phyloP scores from a whole-genome alignment of 2,329 filamentous ascomycete species.

The Neobulgaria alba region DNA sequence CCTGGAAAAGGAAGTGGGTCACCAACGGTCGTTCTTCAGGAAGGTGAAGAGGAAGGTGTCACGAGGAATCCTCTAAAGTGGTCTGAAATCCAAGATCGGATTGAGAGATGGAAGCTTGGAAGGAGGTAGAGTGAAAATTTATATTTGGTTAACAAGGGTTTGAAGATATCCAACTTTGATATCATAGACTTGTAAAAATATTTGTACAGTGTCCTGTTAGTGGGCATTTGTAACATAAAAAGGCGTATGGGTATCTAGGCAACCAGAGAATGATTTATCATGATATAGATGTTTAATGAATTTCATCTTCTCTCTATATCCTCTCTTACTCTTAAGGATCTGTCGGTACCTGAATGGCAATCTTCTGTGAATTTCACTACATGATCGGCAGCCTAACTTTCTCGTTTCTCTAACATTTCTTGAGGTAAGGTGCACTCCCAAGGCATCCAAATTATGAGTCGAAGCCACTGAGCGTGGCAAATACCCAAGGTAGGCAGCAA shows the following conservation, averaged over 20 bases:
- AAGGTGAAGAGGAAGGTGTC: slow-evolving; percentile 63
- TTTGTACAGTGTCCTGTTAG: background rate
- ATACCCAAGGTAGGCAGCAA: too few species aligned
- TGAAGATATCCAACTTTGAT: background rate
- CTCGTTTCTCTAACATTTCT: too few species aligned
- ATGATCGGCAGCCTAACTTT: too few species aligned
- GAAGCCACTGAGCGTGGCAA: too few species aligned
- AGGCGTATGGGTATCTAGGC: background rate
- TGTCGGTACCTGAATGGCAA: too few species aligned
- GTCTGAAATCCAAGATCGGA: slow-evolving; percentile 83
- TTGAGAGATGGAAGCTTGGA: slow-evolving; percentile 76
- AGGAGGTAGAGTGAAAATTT: slow-evolving; percentile 45
- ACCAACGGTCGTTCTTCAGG: slow-evolving; percentile 90
- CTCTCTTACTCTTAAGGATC: too few species aligned
- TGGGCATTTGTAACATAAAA: background rate
- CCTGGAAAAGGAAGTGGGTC: slow-evolving; percentile 70
- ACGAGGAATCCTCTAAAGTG: slow-evolving; percentile 64
- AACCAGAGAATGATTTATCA: too few species aligned
- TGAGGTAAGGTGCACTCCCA: too few species aligned
- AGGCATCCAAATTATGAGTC: too few species aligned
- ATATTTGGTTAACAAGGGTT: background rate
- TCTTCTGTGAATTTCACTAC: too few species aligned
- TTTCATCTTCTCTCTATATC: too few species aligned
- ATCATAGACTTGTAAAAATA: slow-evolving; percentile 5
- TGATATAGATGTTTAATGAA: too few species aligned